Base-by-base conservation (phyloP, 352 stramenopile species). In the Blastocystis sp. region DNA sequence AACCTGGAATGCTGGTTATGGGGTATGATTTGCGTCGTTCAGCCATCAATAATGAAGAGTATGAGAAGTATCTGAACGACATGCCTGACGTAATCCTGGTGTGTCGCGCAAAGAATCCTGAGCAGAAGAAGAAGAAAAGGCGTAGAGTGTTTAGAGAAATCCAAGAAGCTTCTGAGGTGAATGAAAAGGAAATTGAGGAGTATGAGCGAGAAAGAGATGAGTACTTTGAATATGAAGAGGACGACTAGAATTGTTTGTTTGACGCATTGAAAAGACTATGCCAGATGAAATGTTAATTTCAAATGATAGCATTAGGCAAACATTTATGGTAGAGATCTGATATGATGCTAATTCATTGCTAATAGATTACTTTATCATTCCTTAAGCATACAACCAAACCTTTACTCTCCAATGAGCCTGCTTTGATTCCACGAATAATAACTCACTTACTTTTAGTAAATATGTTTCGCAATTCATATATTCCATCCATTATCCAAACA, bases 21-120 rank as follows among this genome's bases (percentile, higher is more conserved):
- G 97, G 97, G 18, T 99, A 99, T 91, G 96, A 99, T 91, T 93
- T 99, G 79, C 95, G 93, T n/a, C 94, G 95, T 64, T 94, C 94
- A 13, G 96, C 98, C 63, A 95, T 98, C 55, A 97, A 97, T 87
- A 93, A 96, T 90, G 93, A 95, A 9, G 95, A 98, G n/a, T 78
- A 56, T 34, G 76, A 88, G 24, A 81, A 56, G 26, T 88, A 88
- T 47, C 5, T 16, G 24, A 56, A 68, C 3, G n/a, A 50, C 24
- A 30, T 88, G 24, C 76, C 76, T 3, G 76, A 88, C 47, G 76
- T 88, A 39, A 34, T 88, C 26, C 20, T 88, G 34, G 76, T 88
- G 39, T 73, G 47, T 5, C 70, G 66, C 43, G 30, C 30, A 43
- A 56, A 50, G n/a, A 56, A 81, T 63, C 45, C 70, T 63, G 50